These are phyloP conservation scores for Nigrograna mackinnonii DNA, from an alignment of 2,329 filamentous ascomycete genomes.

Conservation along the genomic window DNA sequence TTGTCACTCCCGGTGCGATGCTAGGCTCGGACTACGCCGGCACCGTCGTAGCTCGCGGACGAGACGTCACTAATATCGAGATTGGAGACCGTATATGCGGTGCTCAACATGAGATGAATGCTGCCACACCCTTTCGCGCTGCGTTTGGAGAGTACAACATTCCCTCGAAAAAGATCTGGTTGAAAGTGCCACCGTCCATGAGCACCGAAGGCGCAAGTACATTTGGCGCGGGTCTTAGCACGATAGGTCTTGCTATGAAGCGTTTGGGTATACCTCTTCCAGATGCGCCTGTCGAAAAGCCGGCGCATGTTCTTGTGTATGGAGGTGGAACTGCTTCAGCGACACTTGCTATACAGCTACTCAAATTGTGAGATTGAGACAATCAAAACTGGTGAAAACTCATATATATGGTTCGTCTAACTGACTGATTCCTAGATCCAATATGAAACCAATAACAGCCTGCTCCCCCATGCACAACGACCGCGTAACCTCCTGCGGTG, in stretches of 20 bases:
- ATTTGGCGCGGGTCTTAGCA: too few species aligned
- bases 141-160: too few species aligned
- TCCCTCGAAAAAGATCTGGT: too few species aligned
- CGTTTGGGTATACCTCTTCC: too few species aligned
- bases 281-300: not conserved
- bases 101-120: too few species aligned
- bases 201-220: too few species aligned
- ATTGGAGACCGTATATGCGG: conserved; percentile 28
- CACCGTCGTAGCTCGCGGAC: not conserved
- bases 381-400: not conserved
- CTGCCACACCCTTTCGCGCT: too few species aligned
- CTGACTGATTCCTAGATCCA: conserved; percentile 6
- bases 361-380: too few species aligned
- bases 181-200: too few species aligned
- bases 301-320: conserved; percentile 23
- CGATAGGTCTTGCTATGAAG: too few species aligned
- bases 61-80: conserved; percentile 3
- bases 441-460: conserved; percentile 11
- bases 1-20: not conserved
- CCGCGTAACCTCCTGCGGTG: conserved; percentile 14
- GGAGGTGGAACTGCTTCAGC: conserved; percentile 51
- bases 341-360: conserved; percentile 49
- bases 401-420: not conserved
- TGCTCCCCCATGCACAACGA: conserved; percentile 10
- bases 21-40: not conserved